phyloP scores from a whole-genome alignment of 192 early-diverging fungal species.

The Umbelopsis sp. region DNA sequence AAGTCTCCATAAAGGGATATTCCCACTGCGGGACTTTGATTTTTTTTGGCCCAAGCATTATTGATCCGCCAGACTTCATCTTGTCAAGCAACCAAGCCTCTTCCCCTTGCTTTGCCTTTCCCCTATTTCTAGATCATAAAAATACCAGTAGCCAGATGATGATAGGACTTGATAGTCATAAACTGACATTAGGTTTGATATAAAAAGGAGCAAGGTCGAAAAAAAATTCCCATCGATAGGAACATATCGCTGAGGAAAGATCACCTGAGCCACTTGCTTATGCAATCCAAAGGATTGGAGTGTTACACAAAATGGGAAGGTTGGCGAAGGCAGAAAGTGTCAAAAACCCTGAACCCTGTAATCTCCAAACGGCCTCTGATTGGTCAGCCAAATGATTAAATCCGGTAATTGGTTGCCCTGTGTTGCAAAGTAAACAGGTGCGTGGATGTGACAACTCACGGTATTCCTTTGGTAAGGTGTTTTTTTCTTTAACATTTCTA shows the following conservation, averaged over 20 bases:
- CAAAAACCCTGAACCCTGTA: conserved; percentile 20
- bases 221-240: conserved; percentile 8
- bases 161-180: no score
- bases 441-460: no score
- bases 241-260: not conserved
- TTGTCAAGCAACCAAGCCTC: not conserved
- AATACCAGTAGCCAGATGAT: no score
- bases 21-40: conserved; percentile 4
- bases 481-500: no score
- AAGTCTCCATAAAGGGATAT: conserved; percentile 8
- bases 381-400: no score
- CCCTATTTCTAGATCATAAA: no score
- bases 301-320: conserved; percentile 8
- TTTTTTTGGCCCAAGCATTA: not conserved
- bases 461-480: no score
- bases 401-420: no score
- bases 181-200: not conserved
- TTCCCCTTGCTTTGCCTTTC: not conserved
- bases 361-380: no score
- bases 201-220: not conserved
- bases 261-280: conserved; percentile 16
- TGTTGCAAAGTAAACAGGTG: no score
- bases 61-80: no score
- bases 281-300: not conserved
- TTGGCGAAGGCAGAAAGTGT: conserved; percentile 13